Percentiles rank a stretch among this genome's conserved stretches.
Evolutionary conservation across 192 early-diverging fungal species (phyloP).

Genomic region (Coemansia sp.): DNA sequence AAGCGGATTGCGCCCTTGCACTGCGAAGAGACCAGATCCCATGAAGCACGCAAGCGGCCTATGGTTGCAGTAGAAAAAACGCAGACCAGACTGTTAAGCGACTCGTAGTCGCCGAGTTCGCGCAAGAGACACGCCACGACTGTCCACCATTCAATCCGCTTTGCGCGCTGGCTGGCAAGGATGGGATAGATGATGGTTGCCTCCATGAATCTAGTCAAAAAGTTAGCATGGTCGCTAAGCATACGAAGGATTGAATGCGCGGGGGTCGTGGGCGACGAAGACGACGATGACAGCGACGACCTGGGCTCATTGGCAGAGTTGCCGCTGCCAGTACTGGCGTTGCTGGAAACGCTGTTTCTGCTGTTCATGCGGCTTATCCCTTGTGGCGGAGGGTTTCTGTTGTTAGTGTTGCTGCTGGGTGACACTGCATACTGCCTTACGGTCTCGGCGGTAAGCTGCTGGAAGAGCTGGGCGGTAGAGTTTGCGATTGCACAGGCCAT

Average conservation of each 20-base stretch:
- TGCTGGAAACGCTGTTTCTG: background rate
- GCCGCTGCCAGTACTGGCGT: conserved; percentile 6
- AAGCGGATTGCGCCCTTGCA: conserved; percentile 43
- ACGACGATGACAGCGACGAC: background rate
- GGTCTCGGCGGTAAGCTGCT: conserved; percentile 28
- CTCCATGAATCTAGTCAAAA: conserved; percentile 45
- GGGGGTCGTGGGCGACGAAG: background rate
- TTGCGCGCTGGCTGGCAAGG: conserved; percentile 34
- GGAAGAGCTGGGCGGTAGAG: conserved; percentile 48
- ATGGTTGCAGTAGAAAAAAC: conserved; percentile 38
- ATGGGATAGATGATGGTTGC: conserved; percentile 35
- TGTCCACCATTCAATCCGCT: conserved; percentile 52
- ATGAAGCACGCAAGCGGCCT: conserved; percentile 32
- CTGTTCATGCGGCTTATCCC: background rate
- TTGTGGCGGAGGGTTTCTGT: background rate
- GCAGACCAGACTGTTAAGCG: conserved; percentile 48
- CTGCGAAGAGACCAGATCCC: conserved; percentile 33
- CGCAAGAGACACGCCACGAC: conserved; percentile 37
- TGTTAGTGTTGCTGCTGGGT: background rate
- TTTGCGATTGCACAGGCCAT: conserved; percentile 48
- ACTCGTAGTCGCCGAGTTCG: conserved; percentile 56
- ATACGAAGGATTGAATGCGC: conserved; percentile 27
- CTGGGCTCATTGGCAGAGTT: background rate
- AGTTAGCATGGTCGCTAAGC: conserved; percentile 54
- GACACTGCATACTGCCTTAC: conserved; percentile 27